Base-by-base conservation (phyloP, 2,329 filamentous ascomycete genomes). In the Aureobasidium sp. region DNA sequence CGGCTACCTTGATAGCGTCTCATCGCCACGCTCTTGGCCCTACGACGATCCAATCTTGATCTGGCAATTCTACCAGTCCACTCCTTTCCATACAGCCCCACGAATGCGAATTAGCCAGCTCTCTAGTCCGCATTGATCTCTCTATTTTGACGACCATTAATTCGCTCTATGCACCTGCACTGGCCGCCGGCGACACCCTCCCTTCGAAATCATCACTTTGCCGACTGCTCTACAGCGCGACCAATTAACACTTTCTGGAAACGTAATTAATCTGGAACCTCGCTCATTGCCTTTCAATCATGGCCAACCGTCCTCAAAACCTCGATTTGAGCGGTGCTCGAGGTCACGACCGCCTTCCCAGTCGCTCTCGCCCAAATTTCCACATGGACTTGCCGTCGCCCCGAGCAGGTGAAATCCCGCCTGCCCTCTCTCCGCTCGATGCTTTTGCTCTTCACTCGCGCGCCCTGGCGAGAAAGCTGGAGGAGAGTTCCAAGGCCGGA, bases 391-490 rank as follows among this genome's bases (percentile, higher is more conserved):
- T 80, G 27, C 78, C 79, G 51, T 80, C 78, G 63, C 79, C 79
- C 44, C 76, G 77, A 62, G 72, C 75, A n/a, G 79, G 79, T 72
- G 75, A 86, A 68, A 83, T 89, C 1, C 93, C 94, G 23, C 94
- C 94, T 5, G 89, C 94, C 58, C 82, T 97, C 62, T 97, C 94
- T 8, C 94, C 94, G 12, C 83, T 99, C 66, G 94, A 99, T 80
- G 93, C 93, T 52, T 95, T 99, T 72, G 93, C 93, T 26, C 82
- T 93, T 65, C 93, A 97, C 72, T 95, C 92, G 69, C 87, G 93
- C 63, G 78, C 95, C 68, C 83, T 99, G 57, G 91, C 91, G 42
- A 89, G 86, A 76, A 89, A 96, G 75, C 84, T 99, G 64, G 88
- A 96, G 73, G 87, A 94, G 66, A 83, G 85, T 70, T 75, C 76